Evolutionary conservation across 1,139 yeast species (phyloP), one percentile per base, ranked within the genome.

Genomic region (Geotrichum bryndzae): DNA sequence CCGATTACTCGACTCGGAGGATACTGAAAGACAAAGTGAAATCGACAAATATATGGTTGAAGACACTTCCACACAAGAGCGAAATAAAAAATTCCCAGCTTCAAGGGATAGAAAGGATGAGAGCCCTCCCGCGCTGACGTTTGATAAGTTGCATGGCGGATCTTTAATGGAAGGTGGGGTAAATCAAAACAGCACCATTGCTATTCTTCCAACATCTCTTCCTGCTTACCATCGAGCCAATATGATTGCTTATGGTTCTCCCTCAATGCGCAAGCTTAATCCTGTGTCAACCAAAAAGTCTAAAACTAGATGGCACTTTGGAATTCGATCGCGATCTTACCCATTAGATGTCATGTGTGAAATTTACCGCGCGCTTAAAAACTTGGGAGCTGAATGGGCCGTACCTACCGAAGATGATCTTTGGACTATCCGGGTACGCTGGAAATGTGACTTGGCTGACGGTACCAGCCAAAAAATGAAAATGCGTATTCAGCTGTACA

Each of bases 281-380:
- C 96, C 97, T 0, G 83, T 88, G 25, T 82, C 89, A 11, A 82
- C 88, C 53, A 91, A 91, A 73, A 90, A 90, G 72, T 88, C 94
- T 68, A 94, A 90, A 74, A 90, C 97, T 8, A 85, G 97, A 76
- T 94, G 99, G 99, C 99, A 94, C 79, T 95, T 95, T 73, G 99
- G 99, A 65, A 94, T 94, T 65, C 82, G 99, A 71, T 90, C 97
- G 8, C 82, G 98, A 69, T 90, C 97, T 0, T 94, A 94, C 72
- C 99, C 99, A 46, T 80, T 94, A 67, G 99, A 94, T 74, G 99
- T 94, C 8, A 94, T 94, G 99, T 97, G 98, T 35, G 99, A 95
- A 73, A 92, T 94, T 51, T 94, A 95, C 75, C 82, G 97, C 54
- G 99, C 99, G 0, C 80, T 94, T 70, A 89, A 89, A 76, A 90